Evolutionary conservation across 2,329 filamentous ascomycete genomes (phyloP).

Genomic region (Scortechinia acanthostroma): DNA sequence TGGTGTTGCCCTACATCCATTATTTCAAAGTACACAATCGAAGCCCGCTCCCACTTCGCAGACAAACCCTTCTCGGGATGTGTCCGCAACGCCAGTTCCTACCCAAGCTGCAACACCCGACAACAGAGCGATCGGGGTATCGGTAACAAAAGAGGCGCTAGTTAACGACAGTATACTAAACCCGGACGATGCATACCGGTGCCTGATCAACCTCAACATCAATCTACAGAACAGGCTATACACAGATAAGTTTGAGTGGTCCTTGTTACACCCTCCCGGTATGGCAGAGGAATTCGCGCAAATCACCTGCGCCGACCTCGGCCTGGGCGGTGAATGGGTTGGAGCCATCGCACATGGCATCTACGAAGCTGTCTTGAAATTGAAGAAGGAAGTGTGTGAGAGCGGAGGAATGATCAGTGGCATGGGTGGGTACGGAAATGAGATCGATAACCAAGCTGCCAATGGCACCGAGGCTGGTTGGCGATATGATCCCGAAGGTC

Average conservation of each 20-base stretch:
- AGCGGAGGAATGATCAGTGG: constrained; percentile 78
- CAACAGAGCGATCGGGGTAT: constrained; percentile 19
- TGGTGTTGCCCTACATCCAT: constrained; percentile 82
- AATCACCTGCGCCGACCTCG: constrained; percentile 85
- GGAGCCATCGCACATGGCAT: constrained; percentile 92
- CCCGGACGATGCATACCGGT: constrained; percentile 89
- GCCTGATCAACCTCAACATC: constrained; percentile 82
- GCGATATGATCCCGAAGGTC: constrained; percentile 87
- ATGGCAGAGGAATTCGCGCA: constrained; percentile 89
- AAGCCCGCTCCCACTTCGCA: constrained; percentile 9
- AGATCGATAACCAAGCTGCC: constrained; percentile 83
- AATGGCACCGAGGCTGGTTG: constrained; percentile 80
- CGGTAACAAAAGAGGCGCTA: constrained; percentile 44
- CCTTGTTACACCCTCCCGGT: constrained; percentile 80
- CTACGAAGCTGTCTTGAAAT: constrained; percentile 82
- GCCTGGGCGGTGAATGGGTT: constrained; percentile 85
- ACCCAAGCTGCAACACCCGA: constrained; percentile 4
- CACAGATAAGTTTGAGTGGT: constrained; percentile 98
- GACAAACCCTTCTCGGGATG: constrained; percentile 19
- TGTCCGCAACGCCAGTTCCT: constrained; percentile 12
- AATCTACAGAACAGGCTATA: constrained; percentile 88
- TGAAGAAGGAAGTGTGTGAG: constrained; percentile 96
- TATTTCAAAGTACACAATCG: constrained; percentile 60
- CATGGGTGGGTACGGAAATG: constrained; percentile 56
- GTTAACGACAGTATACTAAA: constrained; percentile 70